phyloP scores from a whole-genome alignment of 495 filamentous ascomycete genomes.

The Entonaema liquescens region DNA sequence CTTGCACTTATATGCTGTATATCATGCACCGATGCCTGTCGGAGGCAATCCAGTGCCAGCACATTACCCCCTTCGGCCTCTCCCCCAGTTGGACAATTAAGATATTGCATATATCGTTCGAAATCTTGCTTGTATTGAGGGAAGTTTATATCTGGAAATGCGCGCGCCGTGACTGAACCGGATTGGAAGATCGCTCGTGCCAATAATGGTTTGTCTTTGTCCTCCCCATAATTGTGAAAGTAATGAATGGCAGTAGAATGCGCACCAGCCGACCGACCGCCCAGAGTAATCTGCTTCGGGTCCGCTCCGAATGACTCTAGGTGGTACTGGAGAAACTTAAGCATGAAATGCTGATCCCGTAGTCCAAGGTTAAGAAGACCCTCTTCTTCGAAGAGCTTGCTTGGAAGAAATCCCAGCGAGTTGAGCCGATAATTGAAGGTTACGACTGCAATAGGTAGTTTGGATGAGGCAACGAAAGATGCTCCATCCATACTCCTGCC shows the following conservation, averaged over 20 bases:
- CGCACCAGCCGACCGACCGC: background rate
- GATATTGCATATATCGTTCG: constrained; percentile 4
- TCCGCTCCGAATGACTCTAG: constrained; percentile 5
- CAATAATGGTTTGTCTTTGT: constrained; percentile 1
- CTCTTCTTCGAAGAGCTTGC: constrained; percentile 6
- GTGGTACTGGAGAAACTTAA: constrained; percentile 5
- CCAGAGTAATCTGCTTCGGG: constrained; percentile 4
- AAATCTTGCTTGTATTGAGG: constrained; percentile 9
- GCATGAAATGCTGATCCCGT: constrained; percentile 3
- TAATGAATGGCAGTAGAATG: constrained; percentile 4
- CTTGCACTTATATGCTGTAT: background rate
- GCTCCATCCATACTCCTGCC: constrained; percentile 1
- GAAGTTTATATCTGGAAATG: background rate
- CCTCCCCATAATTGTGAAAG: constrained; percentile 10
- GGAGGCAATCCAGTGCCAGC: background rate
- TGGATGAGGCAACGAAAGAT: background rate
- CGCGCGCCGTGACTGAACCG: constrained; percentile 2
- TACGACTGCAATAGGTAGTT: constrained; percentile 4
- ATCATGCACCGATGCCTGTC: background rate
- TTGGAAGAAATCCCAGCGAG: constrained; percentile 4
- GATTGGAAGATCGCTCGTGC: constrained; percentile 12
- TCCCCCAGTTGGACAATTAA: background rate
- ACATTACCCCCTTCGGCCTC: background rate
- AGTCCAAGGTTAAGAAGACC: constrained; percentile 6
- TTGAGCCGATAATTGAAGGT: constrained; percentile 12